Percentiles rank a stretch among this genome's conserved stretches.
These are phyloP conservation scores for Teunomyces panamensis DNA, from an alignment of 805 yeast genomes.

Conservation along the genomic window DNA sequence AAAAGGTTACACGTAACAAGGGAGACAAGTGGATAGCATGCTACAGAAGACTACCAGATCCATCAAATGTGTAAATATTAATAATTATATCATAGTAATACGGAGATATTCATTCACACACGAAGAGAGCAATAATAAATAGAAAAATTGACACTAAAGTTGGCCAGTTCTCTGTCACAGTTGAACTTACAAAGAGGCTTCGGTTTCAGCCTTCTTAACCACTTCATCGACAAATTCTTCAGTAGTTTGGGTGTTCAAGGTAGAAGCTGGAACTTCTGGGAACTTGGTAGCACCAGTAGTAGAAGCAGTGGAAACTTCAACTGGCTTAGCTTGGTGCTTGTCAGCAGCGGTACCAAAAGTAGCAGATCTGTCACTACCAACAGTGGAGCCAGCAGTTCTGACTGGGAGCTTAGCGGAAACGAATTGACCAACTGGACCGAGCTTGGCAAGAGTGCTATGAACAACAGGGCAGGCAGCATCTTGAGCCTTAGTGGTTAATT, in stretches of 20 bases:
- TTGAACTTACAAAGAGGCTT: conserved; percentile 5
- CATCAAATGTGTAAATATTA: conserved; percentile 25
- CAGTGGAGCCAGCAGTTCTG: conserved; percentile 73
- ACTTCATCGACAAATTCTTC: conserved; percentile 11
- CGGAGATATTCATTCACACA: conserved; percentile 1
- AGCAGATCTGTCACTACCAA: conserved; percentile 34
- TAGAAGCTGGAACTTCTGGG: conserved; percentile 39
- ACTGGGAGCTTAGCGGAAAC: conserved; percentile 55
- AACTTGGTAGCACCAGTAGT: conserved; percentile 37
- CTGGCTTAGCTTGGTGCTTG: conserved; percentile 2
- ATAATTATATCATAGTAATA: background rate
- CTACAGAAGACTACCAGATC: conserved; percentile 68
- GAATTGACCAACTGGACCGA: conserved; percentile 66
- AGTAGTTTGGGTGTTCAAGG: conserved; percentile 10
- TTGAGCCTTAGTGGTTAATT: conserved; percentile 36
- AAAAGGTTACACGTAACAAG: conserved; percentile 87
- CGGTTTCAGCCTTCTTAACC: background rate
- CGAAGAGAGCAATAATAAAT: conserved; percentile 2
- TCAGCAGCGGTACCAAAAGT: conserved; percentile 16
- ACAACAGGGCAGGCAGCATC: conserved; percentile 54
- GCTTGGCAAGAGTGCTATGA: conserved; percentile 52
- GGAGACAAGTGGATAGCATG: conserved; percentile 91
- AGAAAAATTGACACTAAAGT: background rate
- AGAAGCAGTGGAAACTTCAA: conserved; percentile 20
- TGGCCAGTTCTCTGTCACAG: background rate